Evolutionary conservation across 2,329 filamentous ascomycete species (phyloP).

Genomic region (Penicillium sp.): DNA sequence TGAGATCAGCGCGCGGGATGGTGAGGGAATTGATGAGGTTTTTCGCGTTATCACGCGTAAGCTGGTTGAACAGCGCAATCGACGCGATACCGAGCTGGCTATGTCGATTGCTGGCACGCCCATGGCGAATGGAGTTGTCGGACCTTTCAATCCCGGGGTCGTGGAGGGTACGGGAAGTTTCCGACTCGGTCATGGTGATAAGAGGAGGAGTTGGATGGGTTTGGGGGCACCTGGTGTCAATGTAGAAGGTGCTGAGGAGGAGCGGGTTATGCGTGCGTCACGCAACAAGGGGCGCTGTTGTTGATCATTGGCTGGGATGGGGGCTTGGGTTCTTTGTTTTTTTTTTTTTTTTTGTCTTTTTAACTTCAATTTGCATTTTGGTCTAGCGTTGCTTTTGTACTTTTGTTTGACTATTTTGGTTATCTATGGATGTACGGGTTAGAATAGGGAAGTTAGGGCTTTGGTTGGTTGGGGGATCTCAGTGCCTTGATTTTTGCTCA

Average conservation of each 20-base stretch:
- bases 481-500: background rate
- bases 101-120: constrained; percentile 49
- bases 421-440: background rate
- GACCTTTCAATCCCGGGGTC: constrained; percentile 51
- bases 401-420: background rate
- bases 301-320: constrained; percentile 25
- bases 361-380: background rate
- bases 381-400: background rate
- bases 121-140: constrained; percentile 34
- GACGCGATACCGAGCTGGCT: constrained; percentile 51
- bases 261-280: constrained; percentile 31
- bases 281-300: constrained; percentile 44
- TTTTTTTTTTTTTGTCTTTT: background rate
- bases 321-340: background rate
- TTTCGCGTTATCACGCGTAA: constrained; percentile 89
- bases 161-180: constrained; percentile 58
- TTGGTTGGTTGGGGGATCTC: background rate
- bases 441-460: background rate
- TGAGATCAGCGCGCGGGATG: constrained; percentile 90
- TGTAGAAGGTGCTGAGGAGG: constrained; percentile 31
- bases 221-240: constrained; percentile 49
- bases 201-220: constrained; percentile 66
- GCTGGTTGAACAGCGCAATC: constrained; percentile 68
- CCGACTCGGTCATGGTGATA: constrained; percentile 58
- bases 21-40: constrained; percentile 94